These are phyloP conservation scores for Hemileccinum rubropunctum DNA, from an alignment of 768 basidiomycete genomes.

Conservation along the genomic window DNA sequence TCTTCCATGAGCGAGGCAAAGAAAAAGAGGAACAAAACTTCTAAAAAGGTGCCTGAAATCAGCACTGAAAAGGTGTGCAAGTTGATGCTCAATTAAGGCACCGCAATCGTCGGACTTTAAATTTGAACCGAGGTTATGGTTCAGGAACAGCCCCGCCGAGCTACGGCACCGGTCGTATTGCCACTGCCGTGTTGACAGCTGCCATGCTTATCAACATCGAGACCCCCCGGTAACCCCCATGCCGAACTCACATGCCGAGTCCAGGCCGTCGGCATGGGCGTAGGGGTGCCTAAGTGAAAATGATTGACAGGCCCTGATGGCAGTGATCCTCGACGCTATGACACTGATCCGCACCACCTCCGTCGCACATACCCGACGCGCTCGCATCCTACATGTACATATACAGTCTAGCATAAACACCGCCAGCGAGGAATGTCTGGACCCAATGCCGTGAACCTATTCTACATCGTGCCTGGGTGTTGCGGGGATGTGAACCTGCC, in stretches of 20 bases:
- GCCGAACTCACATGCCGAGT: constrained; percentile 3
- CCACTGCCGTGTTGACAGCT: constrained; percentile 20
- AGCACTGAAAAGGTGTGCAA: constrained; percentile 29
- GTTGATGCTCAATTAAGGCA: constrained; percentile 35
- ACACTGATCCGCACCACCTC: background rate
- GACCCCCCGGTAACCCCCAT: constrained; percentile 26
- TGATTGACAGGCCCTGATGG: too few relatives aligned
- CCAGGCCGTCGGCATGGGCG: constrained; percentile 2
- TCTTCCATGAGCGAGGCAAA: constrained; percentile 31
- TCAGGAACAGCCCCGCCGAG: constrained; percentile 35
- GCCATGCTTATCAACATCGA: constrained; percentile 14
- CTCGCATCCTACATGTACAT: too few relatives aligned
- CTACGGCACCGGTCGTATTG: constrained; percentile 34
- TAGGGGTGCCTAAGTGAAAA: too few relatives aligned
- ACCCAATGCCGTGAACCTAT: too few relatives aligned
- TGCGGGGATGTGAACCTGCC: too few relatives aligned
- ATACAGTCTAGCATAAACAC: too few relatives aligned
- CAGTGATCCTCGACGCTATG: too few relatives aligned
- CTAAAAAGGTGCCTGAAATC: constrained; percentile 36
- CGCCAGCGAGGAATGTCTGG: too few relatives aligned
- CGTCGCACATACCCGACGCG: too few relatives aligned
- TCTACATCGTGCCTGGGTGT: too few relatives aligned
- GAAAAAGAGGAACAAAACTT: constrained; percentile 34
- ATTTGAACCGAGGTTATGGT: constrained; percentile 19
- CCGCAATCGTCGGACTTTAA: constrained; percentile 33